Percentiles rank a stretch among this genome's conserved stretches.
These are phyloP conservation scores for Oryza nivara DNA, from an alignment of 176 grass and related monocot genomes.

Conservation along the genomic window DNA sequence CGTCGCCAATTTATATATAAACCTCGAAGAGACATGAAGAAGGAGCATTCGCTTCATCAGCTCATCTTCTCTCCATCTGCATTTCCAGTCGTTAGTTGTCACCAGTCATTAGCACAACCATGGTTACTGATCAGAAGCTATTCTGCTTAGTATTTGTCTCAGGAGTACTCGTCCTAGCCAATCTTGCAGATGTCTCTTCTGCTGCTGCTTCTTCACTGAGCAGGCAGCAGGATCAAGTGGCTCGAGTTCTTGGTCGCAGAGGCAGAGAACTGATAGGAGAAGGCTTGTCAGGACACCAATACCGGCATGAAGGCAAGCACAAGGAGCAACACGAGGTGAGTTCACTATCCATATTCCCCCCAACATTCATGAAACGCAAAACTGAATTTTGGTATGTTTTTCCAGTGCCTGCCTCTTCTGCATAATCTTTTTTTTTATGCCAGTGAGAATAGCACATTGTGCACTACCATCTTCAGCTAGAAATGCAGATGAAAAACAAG, in stretches of 20 bases:
- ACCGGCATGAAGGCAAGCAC: conserved; percentile 25
- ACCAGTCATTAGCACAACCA: neutral
- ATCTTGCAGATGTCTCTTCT: conserved; percentile 20
- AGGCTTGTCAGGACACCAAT: neutral
- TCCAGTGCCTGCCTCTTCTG: neutral
- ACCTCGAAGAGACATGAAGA: neutral
- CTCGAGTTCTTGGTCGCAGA: conserved; percentile 40
- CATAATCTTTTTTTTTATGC: neutral
- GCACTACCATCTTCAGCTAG: neutral
- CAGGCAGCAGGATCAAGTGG: neutral
- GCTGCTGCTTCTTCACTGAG: neutral
- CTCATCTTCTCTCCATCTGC: neutral
- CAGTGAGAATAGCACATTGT: neutral
- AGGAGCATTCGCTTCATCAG: neutral
- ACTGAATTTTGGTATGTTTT: neutral
- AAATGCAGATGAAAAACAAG: neutral
- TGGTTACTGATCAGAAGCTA: conserved; percentile 37
- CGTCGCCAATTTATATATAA: conserved; percentile 32
- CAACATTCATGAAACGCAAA: neutral
- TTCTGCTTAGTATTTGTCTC: conserved; percentile 6
- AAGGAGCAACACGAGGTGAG: conserved; percentile 40
- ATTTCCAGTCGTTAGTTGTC: neutral
- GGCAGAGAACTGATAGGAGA: conserved; percentile 36
- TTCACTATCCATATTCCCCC: neutral
- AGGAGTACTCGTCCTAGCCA: conserved; percentile 13